Evolutionary conservation across 352 stramenopile genomes (phyloP).

Genomic region (Plasmopara halstedii): DNA sequence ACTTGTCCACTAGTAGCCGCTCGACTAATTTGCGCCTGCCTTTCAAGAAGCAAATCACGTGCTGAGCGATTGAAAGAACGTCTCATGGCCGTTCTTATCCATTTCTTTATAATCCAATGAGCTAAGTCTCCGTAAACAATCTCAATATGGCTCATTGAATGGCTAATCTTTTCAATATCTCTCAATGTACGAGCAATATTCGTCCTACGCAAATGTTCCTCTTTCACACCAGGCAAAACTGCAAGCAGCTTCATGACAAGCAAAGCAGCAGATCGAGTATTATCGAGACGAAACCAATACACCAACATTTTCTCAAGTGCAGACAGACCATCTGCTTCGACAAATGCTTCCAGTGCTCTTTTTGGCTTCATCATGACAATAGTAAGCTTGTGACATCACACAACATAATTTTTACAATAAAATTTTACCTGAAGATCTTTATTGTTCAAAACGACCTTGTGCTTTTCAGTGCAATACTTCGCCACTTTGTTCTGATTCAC

Average conservation of each 20-base stretch:
- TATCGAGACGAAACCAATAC: constrained; percentile 42
- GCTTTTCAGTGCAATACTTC: constrained; percentile 42
- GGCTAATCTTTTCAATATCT: constrained; percentile 33
- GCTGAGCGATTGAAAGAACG: constrained; percentile 31
- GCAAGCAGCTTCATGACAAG: constrained; percentile 58
- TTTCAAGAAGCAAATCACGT: constrained; percentile 33
- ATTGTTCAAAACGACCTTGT: constrained; percentile 47
- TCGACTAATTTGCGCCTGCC: constrained; percentile 31
- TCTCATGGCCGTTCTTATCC: constrained; percentile 39
- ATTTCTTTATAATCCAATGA: constrained; percentile 53
- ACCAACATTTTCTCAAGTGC: constrained; percentile 43
- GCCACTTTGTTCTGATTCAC: constrained; percentile 43
- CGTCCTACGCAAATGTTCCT: constrained; percentile 38
- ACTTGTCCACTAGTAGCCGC: constrained; percentile 22
- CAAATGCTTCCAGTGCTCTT: constrained; percentile 46
- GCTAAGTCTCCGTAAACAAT: constrained; percentile 41
- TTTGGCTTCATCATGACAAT: constrained; percentile 28
- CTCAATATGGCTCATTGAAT: constrained; percentile 31
- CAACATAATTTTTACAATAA: not conserved
- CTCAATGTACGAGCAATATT: constrained; percentile 51
- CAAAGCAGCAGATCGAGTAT: constrained; percentile 34
- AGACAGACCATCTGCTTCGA: constrained; percentile 46
- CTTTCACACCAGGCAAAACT: constrained; percentile 45
- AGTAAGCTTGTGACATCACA: not conserved
- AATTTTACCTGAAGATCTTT: constrained; percentile 42